A percentile compares a stretch with the other conserved stretches of the same genome.
Evolutionary conservation across 2,329 filamentous ascomycete genomes (phyloP).

Genomic region (Epichloe gansuensis): DNA sequence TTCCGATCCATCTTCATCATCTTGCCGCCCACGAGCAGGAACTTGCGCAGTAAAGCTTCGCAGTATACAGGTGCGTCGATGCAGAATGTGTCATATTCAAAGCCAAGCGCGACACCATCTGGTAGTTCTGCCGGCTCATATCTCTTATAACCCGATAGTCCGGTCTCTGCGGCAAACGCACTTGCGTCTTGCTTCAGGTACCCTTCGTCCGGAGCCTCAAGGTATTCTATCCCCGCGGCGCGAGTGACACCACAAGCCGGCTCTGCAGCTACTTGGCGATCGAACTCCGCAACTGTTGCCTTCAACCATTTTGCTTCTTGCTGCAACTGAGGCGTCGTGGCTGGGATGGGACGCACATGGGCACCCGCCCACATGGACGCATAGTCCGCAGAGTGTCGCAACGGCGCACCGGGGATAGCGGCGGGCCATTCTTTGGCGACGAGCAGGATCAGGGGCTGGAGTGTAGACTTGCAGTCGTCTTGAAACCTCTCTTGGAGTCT

Average conservation of each 20-base stretch:
- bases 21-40: constrained; percentile 18
- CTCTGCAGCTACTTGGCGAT: constrained; percentile 11
- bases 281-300: constrained; percentile 14
- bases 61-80: constrained; percentile 43
- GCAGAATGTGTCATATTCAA: constrained; percentile 41
- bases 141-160: constrained; percentile 15
- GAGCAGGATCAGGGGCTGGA: constrained; percentile 12
- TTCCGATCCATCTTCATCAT: constrained; percentile 15
- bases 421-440: constrained; percentile 23
- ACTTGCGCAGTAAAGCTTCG: constrained; percentile 19
- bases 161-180: constrained; percentile 16
- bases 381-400: constrained; percentile 27
- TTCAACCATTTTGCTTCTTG: constrained; percentile 22
- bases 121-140: constrained; percentile 26
- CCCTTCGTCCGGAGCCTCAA: constrained; percentile 29
- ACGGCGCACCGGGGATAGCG: constrained; percentile 19
- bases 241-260: constrained; percentile 33
- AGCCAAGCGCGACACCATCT: constrained; percentile 29
- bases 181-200: constrained; percentile 22
- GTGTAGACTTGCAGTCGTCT: background rate
- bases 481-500: constrained; percentile 23
- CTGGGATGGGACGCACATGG: constrained; percentile 39
- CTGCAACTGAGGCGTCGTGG: constrained; percentile 18
- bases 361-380: constrained; percentile 46
- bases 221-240: constrained; percentile 36